phyloP scores from a whole-genome alignment of 257 asterid species.

The Cinchona pubescens region DNA sequence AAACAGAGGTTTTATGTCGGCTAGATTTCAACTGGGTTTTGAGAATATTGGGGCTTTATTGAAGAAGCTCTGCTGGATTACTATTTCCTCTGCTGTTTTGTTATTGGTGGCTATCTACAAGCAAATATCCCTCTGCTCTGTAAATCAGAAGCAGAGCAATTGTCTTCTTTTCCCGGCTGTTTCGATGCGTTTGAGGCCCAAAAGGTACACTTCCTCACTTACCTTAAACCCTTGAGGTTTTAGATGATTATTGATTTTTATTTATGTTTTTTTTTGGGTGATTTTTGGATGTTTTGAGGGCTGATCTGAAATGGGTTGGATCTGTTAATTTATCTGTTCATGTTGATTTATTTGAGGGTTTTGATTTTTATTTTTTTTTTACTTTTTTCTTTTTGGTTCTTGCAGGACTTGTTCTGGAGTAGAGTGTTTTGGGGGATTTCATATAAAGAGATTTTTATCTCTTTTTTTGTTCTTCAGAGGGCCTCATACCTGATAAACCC shows the following conservation, averaged over 20 bases:
- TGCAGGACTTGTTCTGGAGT: slow-evolving; percentile 98
- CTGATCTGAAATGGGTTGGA: slow-evolving; percentile 38
- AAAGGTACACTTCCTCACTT: slow-evolving; percentile 42
- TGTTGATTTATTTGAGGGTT: neutral
- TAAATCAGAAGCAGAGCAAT: slow-evolving; percentile 55
- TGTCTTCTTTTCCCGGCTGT: slow-evolving; percentile 43
- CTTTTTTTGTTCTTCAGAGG: slow-evolving; percentile 73
- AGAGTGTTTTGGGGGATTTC: slow-evolving; percentile 89
- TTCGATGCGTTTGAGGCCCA: slow-evolving; percentile 99
- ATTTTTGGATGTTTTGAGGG: slow-evolving; percentile 24
- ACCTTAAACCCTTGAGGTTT: slow-evolving; percentile 31
- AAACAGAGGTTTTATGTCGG: slow-evolving; percentile 64
- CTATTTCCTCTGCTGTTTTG: slow-evolving; percentile 22
- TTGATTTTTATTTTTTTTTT: slow-evolving; percentile 2
- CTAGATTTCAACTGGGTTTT: slow-evolving; percentile 58
- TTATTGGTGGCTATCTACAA: slow-evolving; percentile 37
- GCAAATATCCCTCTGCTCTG: slow-evolving; percentile 61
- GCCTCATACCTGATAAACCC: slow-evolving; percentile 34
- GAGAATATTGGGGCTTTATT: slow-evolving; percentile 48
- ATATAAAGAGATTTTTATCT: slow-evolving; percentile 61
- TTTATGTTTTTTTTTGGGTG: slow-evolving; percentile 8
- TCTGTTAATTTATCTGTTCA: neutral
- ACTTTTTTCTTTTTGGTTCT: neutral
- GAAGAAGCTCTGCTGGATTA: slow-evolving; percentile 47
- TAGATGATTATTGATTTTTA: neutral